Evolutionary conservation across 108 stramenopile genomes (phyloP).

Genomic region (Conticribra weissflogii): DNA sequence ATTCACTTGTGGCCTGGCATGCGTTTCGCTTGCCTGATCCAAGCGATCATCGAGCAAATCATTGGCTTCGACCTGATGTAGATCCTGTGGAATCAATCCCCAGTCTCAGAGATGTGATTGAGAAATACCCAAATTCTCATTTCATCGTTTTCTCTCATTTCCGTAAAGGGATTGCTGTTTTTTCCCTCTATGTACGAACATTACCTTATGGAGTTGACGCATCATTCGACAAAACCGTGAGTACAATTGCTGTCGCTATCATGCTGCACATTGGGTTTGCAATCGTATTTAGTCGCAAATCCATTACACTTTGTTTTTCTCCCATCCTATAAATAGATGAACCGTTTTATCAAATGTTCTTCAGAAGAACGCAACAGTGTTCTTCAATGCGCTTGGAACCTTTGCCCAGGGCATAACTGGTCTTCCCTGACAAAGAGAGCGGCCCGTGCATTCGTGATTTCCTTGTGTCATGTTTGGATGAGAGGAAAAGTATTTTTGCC

Average conservation of each 20-base stretch:
- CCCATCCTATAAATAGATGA: conserved; percentile 36
- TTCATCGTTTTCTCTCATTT: conserved; percentile 58
- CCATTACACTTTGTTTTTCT: too few relatives aligned
- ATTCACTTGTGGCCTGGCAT: conserved; percentile 62
- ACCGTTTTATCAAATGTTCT: conserved; percentile 31
- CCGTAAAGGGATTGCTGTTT: conserved; percentile 24
- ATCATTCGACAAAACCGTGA: conserved; percentile 57
- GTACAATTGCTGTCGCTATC: too few relatives aligned
- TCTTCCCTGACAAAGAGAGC: conserved; percentile 40
- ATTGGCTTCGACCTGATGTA: conserved; percentile 23
- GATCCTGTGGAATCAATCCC: conserved; percentile 69
- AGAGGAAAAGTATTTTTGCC: background rate
- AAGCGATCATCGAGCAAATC: background rate
- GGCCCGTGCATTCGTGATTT: conserved; percentile 16
- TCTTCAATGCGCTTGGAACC: conserved; percentile 56
- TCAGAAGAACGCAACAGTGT: conserved; percentile 46
- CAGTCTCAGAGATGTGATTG: conserved; percentile 54
- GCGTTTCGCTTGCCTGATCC: conserved; percentile 36
- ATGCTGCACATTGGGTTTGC: too few relatives aligned
- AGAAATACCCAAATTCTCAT: conserved; percentile 57
- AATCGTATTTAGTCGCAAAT: too few relatives aligned
- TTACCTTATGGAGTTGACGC: conserved; percentile 65
- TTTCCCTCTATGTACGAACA: conserved; percentile 62
- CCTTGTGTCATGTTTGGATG: conserved; percentile 2
- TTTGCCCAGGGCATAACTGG: conserved; percentile 40